A percentile compares a stretch with the other conserved stretches of the same genome.
Evolutionary conservation across 2,329 filamentous ascomycete species (phyloP).

Genomic region (Colletotrichum sp.): DNA sequence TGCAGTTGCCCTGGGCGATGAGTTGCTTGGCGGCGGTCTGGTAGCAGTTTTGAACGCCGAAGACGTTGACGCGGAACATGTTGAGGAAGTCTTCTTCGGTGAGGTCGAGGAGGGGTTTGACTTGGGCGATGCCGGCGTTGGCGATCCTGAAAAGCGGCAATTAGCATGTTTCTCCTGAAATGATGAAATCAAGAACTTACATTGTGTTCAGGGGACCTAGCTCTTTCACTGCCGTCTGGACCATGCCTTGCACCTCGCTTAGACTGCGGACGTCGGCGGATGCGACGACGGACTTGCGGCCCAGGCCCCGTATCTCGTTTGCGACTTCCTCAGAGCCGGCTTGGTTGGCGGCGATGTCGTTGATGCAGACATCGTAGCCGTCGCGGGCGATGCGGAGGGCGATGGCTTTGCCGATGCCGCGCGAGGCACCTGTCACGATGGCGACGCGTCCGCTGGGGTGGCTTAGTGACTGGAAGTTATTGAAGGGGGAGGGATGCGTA

Average conservation of each 20-base stretch:
- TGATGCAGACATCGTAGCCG: slow-evolving; percentile 70
- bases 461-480: background rate
- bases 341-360: slow-evolving; percentile 62
- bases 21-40: slow-evolving; percentile 67
- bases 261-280: slow-evolving; percentile 66
- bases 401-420: slow-evolving; percentile 62
- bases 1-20: slow-evolving; percentile 55
- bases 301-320: slow-evolving; percentile 55
- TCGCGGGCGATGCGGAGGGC: slow-evolving; percentile 68
- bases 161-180: slow-evolving; percentile 37
- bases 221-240: slow-evolving; percentile 54
- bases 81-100: slow-evolving; percentile 60
- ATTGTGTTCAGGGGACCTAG: slow-evolving; percentile 55
- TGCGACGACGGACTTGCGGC: slow-evolving; percentile 57
- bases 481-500: background rate
- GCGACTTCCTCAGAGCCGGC: slow-evolving; percentile 56
- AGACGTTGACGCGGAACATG: slow-evolving; percentile 70
- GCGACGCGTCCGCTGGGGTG: background rate
- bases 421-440: slow-evolving; percentile 15
- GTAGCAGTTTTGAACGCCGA: slow-evolving; percentile 70
- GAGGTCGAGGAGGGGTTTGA: slow-evolving; percentile 60
- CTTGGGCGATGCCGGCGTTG: slow-evolving; percentile 67
- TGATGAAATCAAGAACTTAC: slow-evolving; percentile 16
- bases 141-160: slow-evolving; percentile 45
- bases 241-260: slow-evolving; percentile 53